These are phyloP conservation scores for Cryptococcus hybrid DNA, from an alignment of 1,284 basidiomycete species.

Conservation along the genomic window DNA sequence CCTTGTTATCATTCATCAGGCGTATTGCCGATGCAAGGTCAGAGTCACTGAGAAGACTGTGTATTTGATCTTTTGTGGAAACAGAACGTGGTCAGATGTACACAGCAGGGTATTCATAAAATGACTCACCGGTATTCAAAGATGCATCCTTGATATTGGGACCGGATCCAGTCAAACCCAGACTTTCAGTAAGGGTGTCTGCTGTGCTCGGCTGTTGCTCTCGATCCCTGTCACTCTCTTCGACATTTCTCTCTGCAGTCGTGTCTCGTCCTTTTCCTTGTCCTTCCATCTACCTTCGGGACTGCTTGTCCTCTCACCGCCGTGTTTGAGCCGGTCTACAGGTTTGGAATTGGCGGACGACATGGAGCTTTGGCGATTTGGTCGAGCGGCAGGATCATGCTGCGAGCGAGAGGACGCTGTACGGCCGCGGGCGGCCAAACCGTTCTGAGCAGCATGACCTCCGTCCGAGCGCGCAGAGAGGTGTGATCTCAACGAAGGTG, in stretches of 20 bases:
- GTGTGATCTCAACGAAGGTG: conserved; percentile 1
- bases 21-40: conserved; percentile 39
- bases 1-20: conserved; percentile 20
- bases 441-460: not conserved
- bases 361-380: conserved; percentile 1
- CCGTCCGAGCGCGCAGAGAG: not conserved
- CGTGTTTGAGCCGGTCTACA: not conserved
- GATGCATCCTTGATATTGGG: conserved; percentile 16
- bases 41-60: conserved; percentile 34
- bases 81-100: not conserved
- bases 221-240: not conserved
- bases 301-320: conserved; percentile 10
- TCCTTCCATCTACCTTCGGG: conserved; percentile 13
- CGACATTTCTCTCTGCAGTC: not conserved
- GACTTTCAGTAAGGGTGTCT: conserved; percentile 29
- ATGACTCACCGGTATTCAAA: conserved; percentile 28
- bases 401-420: not conserved
- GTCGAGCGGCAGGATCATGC: not conserved
- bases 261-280: conserved; percentile 22
- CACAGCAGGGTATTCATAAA: no score
- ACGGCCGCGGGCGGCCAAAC: not conserved
- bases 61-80: conserved; percentile 33
- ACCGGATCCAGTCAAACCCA: conserved; percentile 23
- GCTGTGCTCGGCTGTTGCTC: not conserved
- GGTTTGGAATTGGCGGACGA: not conserved